Base-by-base conservation (phyloP, 1,139 yeast genomes). In the Debaryomyces singareniensis region DNA sequence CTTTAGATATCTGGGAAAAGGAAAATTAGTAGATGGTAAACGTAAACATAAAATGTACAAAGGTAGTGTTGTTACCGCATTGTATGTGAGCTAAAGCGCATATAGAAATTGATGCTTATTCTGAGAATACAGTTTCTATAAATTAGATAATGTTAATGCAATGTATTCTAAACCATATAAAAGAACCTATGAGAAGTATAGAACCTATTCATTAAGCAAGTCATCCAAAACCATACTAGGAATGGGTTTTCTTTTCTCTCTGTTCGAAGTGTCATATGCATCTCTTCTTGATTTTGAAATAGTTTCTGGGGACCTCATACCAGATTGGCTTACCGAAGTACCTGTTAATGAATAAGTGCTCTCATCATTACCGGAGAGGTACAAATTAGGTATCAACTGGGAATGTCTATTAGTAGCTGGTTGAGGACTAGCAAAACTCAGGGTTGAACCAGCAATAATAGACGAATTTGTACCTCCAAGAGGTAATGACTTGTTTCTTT, bases 161-260 rank as follows among this genome's bases (percentile, higher is more conserved):
- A n/a, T n/a, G n/a, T n/a, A n/a, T n/a, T n/a, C n/a, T n/a, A n/a
- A n/a, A n/a, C n/a, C n/a, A n/a, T n/a, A n/a, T n/a, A n/a, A n/a
- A n/a, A n/a, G n/a, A n/a, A n/a, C n/a, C n/a, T n/a, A n/a, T n/a
- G n/a, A n/a, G n/a, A n/a, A n/a, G n/a, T n/a, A n/a, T n/a, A n/a
- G n/a, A n/a, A n/a, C n/a, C n/a, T 46, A 49, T 28, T 50, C 49
- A 36, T 69, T 76, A 37, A 75, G 65, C 59, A 75, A 64, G 39
- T 70, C 71, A 29, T 75, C 80, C 45, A 75, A 61, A 43, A 68
- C 73, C 68, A 69, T 67, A 38, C 77, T 69, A 21, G 82, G 81
- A 29, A 71, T 61, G 5, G 72, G 53, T 39, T 51, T 60, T 40
- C 68, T 56, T 25, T 39, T 44, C 2, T 34, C 26, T 30, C 29